Evolutionary conservation across 164 flowering plant genomes (phyloP).

Genomic region (Echeveria elegans): DNA sequence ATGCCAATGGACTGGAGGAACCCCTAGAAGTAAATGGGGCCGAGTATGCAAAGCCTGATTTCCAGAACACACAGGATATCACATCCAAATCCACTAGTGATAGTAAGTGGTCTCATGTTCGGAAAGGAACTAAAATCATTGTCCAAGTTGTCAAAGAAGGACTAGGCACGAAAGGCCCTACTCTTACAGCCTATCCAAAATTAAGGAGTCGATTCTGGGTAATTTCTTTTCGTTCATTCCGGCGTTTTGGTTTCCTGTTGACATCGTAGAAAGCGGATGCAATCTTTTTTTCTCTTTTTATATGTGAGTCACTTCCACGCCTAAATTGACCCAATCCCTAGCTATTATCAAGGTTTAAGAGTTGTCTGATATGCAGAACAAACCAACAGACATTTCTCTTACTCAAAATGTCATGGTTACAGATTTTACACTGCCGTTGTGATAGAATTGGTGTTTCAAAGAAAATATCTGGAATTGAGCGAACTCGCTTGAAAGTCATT

Average conservation of each 20-base stretch:
- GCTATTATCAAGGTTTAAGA: not conserved
- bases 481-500: conserved; percentile 74
- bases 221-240: conserved; percentile 9
- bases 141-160: conserved; percentile 98
- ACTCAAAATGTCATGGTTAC: conserved; percentile 20
- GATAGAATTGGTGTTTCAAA: conserved; percentile 75
- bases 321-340: not conserved
- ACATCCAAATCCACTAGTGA: conserved; percentile 12
- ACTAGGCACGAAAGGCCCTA: conserved; percentile 92
- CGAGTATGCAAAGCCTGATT: conserved; percentile 17
- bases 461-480: conserved; percentile 78
- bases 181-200: conserved; percentile 80
- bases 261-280: not conserved
- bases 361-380: not conserved
- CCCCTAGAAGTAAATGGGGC: conserved; percentile 19
- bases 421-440: conserved; percentile 64
- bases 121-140: conserved; percentile 74
- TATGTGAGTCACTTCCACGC: not conserved
- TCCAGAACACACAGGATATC: conserved; percentile 20
- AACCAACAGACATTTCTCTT: conserved; percentile 8
- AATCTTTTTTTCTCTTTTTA: not conserved
- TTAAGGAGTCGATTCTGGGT: conserved; percentile 97
- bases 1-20: conserved; percentile 28
- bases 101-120: conserved; percentile 62
- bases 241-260: not conserved